These are phyloP conservation scores for Pichia sp. DNA, from an alignment of 1,139 yeast species.

Conservation along the genomic window DNA sequence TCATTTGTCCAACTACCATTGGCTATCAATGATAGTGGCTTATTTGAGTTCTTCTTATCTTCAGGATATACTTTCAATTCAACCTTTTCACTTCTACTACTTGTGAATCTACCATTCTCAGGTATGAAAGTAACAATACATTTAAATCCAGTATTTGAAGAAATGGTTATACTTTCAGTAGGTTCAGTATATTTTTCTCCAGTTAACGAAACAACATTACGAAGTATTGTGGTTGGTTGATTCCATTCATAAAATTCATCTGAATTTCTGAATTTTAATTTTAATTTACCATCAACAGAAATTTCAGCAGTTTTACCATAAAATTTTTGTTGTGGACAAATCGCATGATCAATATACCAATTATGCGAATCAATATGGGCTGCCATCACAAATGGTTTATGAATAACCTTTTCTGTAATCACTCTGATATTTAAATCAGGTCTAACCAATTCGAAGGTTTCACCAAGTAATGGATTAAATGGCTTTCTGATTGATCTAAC, in stretches of 20 bases:
- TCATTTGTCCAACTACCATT: slow-evolving; percentile 74
- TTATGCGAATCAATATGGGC: slow-evolving; percentile 61
- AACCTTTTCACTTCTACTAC: slow-evolving; percentile 83
- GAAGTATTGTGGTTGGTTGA: slow-evolving; percentile 75
- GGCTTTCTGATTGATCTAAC: slow-evolving; percentile 80
- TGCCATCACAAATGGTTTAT: slow-evolving; percentile 87
- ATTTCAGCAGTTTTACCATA: slow-evolving; percentile 94
- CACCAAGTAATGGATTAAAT: slow-evolving; percentile 90
- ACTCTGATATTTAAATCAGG: slow-evolving; percentile 80
- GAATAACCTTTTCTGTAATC: slow-evolving; percentile 88
- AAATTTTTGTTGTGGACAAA: slow-evolving; percentile 81
- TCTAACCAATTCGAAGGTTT: slow-evolving; percentile 84
- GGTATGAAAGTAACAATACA: slow-evolving; percentile 69
- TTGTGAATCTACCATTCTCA: slow-evolving; percentile 73
- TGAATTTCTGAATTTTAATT: slow-evolving; percentile 42
- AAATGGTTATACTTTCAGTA: slow-evolving; percentile 56
- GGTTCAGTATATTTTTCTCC: slow-evolving; percentile 97
- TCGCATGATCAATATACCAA: slow-evolving; percentile 74
- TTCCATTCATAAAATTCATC: slow-evolving; percentile 75
- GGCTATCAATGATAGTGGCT: slow-evolving; percentile 31
- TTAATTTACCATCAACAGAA: slow-evolving; percentile 62
- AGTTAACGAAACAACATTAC: slow-evolving; percentile 65
- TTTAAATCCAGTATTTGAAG: slow-evolving; percentile 58
- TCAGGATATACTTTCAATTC: slow-evolving; percentile 46
- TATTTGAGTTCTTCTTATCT: slow-evolving; percentile 18